phyloP scores from a whole-genome alignment of 306 rosid genomes.

The Fragaria iinumae region DNA sequence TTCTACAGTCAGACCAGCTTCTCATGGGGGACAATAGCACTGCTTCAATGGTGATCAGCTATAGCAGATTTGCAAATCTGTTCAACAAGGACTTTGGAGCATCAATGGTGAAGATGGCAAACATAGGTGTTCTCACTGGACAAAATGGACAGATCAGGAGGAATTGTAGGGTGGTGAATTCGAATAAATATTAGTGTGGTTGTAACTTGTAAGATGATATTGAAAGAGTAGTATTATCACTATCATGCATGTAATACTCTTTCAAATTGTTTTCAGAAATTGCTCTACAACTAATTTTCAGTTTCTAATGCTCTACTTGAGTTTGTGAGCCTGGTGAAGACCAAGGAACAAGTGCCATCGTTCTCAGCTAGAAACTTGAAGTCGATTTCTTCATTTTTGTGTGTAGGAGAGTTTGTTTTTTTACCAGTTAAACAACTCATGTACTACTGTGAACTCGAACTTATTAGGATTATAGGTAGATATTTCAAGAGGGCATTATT shows the following conservation, averaged over 20 bases:
- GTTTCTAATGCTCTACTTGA: no score
- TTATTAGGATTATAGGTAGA: no score
- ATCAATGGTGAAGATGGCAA: constrained; percentile 71
- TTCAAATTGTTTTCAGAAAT: neutral
- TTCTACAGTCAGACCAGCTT: constrained; percentile 79
- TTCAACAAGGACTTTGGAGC: constrained; percentile 60
- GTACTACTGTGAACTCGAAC: no score
- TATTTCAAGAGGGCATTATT: no score
- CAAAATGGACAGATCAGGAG: constrained; percentile 63
- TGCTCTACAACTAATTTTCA: neutral
- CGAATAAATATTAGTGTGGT: constrained; percentile 3
- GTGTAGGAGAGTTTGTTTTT: no score
- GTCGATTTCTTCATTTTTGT: no score
- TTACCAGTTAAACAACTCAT: no score
- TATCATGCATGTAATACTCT: neutral
- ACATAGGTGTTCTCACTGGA: constrained; percentile 67
- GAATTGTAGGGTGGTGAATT: constrained; percentile 64
- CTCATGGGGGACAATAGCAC: constrained; percentile 55
- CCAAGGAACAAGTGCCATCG: no score
- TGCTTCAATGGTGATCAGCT: constrained; percentile 49
- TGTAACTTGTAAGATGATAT: neutral
- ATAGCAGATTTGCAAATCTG: constrained; percentile 53
- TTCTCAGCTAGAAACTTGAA: no score
- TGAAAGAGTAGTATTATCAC: neutral
- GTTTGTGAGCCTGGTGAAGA: no score